A percentile compares a stretch with the other conserved stretches of the same genome.
These are phyloP conservation scores for Lagenaria siceraria DNA, from an alignment of 306 rosid genomes.

Conservation along the genomic window DNA sequence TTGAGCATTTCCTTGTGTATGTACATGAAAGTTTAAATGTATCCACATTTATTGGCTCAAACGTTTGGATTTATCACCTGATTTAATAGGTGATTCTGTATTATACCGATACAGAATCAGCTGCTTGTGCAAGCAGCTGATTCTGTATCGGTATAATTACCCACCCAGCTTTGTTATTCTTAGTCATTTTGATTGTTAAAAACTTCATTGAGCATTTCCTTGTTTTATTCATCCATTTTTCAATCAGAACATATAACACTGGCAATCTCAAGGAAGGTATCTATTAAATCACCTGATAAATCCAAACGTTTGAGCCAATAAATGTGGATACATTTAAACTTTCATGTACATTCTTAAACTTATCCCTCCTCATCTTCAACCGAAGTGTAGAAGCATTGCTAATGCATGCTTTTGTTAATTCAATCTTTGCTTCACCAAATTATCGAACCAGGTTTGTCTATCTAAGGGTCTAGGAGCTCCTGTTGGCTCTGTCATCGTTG, in stretches of 20 bases:
- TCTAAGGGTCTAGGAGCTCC: constrained; percentile 95
- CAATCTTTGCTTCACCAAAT: constrained; percentile 6
- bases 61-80: too few relatives aligned
- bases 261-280: background rate
- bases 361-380: background rate
- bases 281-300: background rate
- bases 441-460: constrained; percentile 55
- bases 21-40: too few relatives aligned
- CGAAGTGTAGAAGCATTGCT: background rate
- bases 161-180: background rate
- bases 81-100: too few relatives aligned
- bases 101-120: too few relatives aligned
- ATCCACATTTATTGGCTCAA: too few relatives aligned
- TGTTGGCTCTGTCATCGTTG: constrained; percentile 80
- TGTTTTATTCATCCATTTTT: background rate
- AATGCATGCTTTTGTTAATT: background rate
- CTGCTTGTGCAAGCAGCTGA: constrained; percentile 89
- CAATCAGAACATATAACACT: background rate
- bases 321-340: background rate
- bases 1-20: too few relatives aligned
- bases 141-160: constrained; percentile 48
- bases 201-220: background rate
- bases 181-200: background rate
- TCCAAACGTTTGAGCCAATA: background rate
- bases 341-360: background rate